These are phyloP conservation scores for Phalaenopsis aphrodite DNA, from an alignment of 106 monocot genomes.

Conservation along the genomic window DNA sequence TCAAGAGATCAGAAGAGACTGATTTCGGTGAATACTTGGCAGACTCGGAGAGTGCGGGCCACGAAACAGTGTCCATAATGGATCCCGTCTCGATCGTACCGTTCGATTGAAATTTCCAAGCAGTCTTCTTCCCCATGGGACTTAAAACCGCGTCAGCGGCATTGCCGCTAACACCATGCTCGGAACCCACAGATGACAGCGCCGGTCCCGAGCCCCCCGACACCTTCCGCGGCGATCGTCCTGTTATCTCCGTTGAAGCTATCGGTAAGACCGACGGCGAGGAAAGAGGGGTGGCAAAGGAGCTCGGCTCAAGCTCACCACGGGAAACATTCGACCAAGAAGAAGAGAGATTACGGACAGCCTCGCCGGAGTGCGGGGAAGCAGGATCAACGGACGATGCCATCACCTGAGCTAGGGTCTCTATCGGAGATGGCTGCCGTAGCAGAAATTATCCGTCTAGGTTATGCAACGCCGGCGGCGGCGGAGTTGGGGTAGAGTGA, in stretches of 20 bases:
- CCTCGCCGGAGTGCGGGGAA: not conserved
- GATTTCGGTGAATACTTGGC: constrained; percentile 33
- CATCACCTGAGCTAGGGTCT: constrained; percentile 4
- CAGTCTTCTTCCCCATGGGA: constrained; percentile 30
- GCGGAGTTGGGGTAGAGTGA: not conserved
- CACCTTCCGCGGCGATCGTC: constrained; percentile 1
- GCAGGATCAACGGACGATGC: not conserved
- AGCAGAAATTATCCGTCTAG: not conserved
- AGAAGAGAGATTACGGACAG: not conserved
- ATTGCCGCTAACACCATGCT: constrained; percentile 2
- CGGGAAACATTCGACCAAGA: not conserved
- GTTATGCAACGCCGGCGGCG: not conserved
- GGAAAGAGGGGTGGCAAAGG: not conserved
- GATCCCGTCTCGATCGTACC: constrained; percentile 26
- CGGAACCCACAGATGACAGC: not conserved
- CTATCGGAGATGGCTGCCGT: not conserved
- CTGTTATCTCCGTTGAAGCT: not conserved
- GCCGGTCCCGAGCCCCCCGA: not conserved
- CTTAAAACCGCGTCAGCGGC: constrained; percentile 4
- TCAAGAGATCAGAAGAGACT: constrained; percentile 19
- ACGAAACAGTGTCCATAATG: constrained; percentile 48
- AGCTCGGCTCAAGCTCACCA: constrained; percentile 5
- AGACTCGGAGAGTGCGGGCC: constrained; percentile 70
- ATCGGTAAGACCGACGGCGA: not conserved
- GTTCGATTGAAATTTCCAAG: constrained; percentile 40